Evolutionary conservation across 164 flowering plant species (phyloP).

Genomic region (Nymphaea thermarum): DNA sequence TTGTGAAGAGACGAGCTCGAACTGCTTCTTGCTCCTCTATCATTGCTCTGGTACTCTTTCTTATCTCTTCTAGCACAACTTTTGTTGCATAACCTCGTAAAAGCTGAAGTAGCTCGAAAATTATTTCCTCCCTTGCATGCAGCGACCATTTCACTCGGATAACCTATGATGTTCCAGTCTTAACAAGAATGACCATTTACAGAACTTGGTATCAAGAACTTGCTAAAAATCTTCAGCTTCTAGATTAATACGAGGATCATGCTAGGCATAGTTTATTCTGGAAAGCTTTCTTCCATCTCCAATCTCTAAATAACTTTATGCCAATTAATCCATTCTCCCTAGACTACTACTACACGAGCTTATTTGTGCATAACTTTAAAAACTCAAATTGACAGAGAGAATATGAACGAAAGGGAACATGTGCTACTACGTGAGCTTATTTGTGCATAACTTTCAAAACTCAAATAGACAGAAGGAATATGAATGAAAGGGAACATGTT

Average conservation of each 20-base stretch:
- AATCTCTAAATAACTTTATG: too few species aligned
- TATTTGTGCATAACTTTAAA: too few species aligned
- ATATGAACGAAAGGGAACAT: too few species aligned
- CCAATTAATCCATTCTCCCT: too few species aligned
- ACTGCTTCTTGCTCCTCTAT: conserved; percentile 99
- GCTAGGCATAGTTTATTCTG: too few species aligned
- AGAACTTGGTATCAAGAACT: neutral
- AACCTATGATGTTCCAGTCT: conserved; percentile 30
- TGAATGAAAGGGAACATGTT: too few species aligned
- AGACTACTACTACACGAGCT: too few species aligned
- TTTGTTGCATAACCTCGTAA: conserved; percentile 46
- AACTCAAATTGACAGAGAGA: too few species aligned
- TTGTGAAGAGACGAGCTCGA: conserved; percentile 87
- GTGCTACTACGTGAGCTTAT: too few species aligned
- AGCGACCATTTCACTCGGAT: conserved; percentile 96
- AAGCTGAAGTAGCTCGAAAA: conserved; percentile 85
- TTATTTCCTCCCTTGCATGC: conserved; percentile 95
- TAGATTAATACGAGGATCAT: neutral
- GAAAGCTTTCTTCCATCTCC: too few species aligned
- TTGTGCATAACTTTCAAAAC: too few species aligned
- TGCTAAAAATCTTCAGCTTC: neutral
- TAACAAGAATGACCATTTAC: neutral
- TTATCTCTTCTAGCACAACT: conserved; percentile 52
- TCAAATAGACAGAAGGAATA: too few species aligned
- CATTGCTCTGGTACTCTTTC: conserved; percentile 85